A percentile compares a stretch with the other conserved stretches of the same genome.
Conservation (phyloP, 2,329 filamentous ascomycete species). For the Xylariaceae sp. region DNA sequence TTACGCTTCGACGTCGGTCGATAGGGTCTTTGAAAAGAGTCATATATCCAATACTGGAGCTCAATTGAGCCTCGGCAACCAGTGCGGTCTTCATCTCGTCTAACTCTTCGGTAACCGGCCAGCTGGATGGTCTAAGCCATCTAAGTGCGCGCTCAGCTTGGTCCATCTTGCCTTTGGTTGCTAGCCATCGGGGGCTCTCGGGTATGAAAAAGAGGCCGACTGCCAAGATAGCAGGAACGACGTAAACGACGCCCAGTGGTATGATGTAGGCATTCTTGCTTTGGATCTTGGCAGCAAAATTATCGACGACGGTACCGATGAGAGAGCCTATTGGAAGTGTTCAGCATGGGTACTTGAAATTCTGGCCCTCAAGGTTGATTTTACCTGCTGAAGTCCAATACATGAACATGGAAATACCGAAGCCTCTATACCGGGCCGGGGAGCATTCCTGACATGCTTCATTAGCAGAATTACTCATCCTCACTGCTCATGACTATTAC, state of each 20-base stretch:
- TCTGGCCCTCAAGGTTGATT: slow-evolving; percentile 12
- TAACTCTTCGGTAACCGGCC: slow-evolving; percentile 32
- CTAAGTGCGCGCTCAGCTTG: slow-evolving; percentile 32
- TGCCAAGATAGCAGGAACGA: slow-evolving; percentile 35
- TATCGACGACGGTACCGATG: slow-evolving; percentile 48
- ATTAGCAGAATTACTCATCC: slow-evolving; percentile 1
- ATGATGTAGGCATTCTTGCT: slow-evolving; percentile 25
- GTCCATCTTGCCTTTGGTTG: slow-evolving; percentile 29
- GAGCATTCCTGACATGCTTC: slow-evolving; percentile 38
- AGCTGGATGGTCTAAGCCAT: slow-evolving; percentile 31
- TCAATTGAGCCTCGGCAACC: slow-evolving; percentile 30
- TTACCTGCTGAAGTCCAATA: slow-evolving; percentile 46
- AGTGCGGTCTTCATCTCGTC: slow-evolving; percentile 37
- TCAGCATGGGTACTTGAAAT: background rate
- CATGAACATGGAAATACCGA: slow-evolving; percentile 45
- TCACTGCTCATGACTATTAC: slow-evolving; percentile 6
- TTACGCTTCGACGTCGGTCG: slow-evolving; percentile 46
- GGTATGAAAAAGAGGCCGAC: slow-evolving; percentile 37
- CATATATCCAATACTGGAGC: slow-evolving; percentile 34
- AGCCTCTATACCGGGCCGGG: slow-evolving; percentile 43
- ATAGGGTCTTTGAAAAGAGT: slow-evolving; percentile 50
- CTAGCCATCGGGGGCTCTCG: slow-evolving; percentile 40
- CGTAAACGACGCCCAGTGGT: slow-evolving; percentile 27
- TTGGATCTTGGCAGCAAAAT: slow-evolving; percentile 35
- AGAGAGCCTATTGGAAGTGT: slow-evolving; percentile 39